phyloP scores from a whole-genome alignment of 1,284 basidiomycete species.

The Mycosarcoma maydis region DNA sequence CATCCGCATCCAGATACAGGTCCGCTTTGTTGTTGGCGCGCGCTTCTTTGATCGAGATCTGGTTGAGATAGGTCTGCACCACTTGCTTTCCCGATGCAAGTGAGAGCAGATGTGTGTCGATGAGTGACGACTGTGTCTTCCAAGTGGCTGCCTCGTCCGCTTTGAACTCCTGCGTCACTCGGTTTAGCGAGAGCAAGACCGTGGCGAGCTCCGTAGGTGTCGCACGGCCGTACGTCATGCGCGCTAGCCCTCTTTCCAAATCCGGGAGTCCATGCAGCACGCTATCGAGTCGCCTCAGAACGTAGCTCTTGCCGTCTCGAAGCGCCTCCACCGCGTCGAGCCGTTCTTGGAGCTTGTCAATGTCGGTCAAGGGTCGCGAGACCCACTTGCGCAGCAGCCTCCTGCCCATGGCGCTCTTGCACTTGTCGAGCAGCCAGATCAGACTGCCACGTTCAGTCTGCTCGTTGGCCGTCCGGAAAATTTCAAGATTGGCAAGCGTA shows the following conservation, averaged over 20 bases:
- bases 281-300: constrained; percentile 74
- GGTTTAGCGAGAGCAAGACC: constrained; percentile 80
- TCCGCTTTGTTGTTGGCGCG: constrained; percentile 76
- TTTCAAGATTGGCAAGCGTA: constrained; percentile 80
- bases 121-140: constrained; percentile 68
- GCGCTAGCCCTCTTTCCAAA: constrained; percentile 84
- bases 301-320: constrained; percentile 70
- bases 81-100: constrained; percentile 76
- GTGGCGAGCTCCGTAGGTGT: constrained; percentile 83
- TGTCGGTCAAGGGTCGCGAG: constrained; percentile 82
- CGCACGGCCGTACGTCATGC: constrained; percentile 86
- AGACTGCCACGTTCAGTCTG: constrained; percentile 77
- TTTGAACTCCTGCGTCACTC: constrained; percentile 77
- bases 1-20: constrained; percentile 79
- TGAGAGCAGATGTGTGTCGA: constrained; percentile 78
- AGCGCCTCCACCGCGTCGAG: constrained; percentile 87
- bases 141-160: constrained; percentile 60
- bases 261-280: constrained; percentile 76
- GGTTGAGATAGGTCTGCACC: constrained; percentile 70
- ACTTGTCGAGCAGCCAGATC: constrained; percentile 83
- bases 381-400: constrained; percentile 86
- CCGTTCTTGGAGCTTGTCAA: constrained; percentile 75
- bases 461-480: constrained; percentile 72
- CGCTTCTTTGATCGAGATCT: constrained; percentile 76
- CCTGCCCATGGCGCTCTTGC: constrained; percentile 86